Base-by-base conservation (phyloP, 2,329 filamentous ascomycete species). In the Ophiostoma tasmaniense region DNA sequence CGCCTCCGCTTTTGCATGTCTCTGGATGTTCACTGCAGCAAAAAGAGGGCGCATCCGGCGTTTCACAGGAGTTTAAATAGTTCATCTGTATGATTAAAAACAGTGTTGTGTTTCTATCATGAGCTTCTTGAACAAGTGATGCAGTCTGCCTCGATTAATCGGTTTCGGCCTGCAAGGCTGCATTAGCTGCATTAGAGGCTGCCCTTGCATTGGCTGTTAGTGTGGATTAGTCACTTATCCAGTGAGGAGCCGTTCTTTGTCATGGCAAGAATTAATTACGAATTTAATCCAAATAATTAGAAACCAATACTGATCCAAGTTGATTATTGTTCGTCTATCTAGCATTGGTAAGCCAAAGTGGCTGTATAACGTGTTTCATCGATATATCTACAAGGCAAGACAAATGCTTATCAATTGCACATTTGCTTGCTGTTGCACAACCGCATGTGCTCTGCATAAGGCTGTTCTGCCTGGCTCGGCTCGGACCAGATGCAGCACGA, bases 31-130 rank as follows among this genome's bases (percentile, higher is more conserved):
- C 39, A 64, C 61, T 35, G 66, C 66, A 66, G 69, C 69, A 70
- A 50, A 70, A 70, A 64, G 64, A 67, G 33, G 69, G 69, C 66
- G 69, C 69, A 66, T 68, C 39, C 33, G 69, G 69, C 69, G 69
- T 70, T 70, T 20, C 13, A 39, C n/a, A 28, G 66, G 69, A 67
- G 68, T 70, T 69, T 52, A 52, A 39, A 39, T 39, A 64, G 62
- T 65, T 37, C 17, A 65, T 65, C 37, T 65, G 64, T 65, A 65
- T 45, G 22, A 45, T 65, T 65, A 37, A 37, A 62, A 62, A 62
- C 20, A 33, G 14, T 55, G 22, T 55, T 55, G 50, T 55, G 50
- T 55, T 55, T 55, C 50, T 55, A 25, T 25, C 50, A 55, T 55
- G 22, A 55, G 50, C 50, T 28, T 55, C 25, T 55, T 62, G 14